Percentiles rank a stretch among this genome's conserved stretches.
phyloP scores from a whole-genome alignment of 169 alveolate species.

The Cryptosporidium ubiquitum region DNA sequence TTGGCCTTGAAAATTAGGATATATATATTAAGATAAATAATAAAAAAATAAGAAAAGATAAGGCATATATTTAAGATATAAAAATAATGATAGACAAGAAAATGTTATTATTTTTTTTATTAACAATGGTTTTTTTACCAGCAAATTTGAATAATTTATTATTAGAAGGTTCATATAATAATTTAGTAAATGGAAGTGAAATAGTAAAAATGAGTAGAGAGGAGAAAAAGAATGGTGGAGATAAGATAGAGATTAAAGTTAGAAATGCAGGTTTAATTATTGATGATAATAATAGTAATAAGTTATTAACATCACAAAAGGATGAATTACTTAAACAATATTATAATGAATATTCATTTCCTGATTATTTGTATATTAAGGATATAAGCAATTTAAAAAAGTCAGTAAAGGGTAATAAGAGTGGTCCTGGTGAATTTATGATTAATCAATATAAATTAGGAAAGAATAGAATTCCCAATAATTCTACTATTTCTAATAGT shows the following conservation, averaged over 20 bases:
- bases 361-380: slow-evolving; percentile 12
- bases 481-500: not conserved
- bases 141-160: not conserved
- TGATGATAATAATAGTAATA: not conserved
- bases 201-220: slow-evolving; percentile 7
- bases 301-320: not conserved
- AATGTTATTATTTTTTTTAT: no score
- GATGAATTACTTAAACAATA: slow-evolving; percentile 7
- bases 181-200: not conserved
- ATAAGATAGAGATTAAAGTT: slow-evolving; percentile 18
- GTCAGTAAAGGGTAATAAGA: not conserved
- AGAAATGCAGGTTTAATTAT: slow-evolving; percentile 22
- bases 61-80: no score
- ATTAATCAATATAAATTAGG: not conserved
- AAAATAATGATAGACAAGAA: not conserved
- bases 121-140: not conserved
- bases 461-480: not conserved
- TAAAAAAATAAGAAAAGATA: not conserved
- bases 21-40: not conserved
- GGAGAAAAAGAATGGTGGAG: not conserved
- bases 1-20: not conserved
- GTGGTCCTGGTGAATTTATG: not conserved
- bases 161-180: not conserved
- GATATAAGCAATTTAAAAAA: not conserved
- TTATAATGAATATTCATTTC: slow-evolving; percentile 25